Percentiles rank a stretch among this genome's conserved stretches.
These are phyloP conservation scores for Paramyrothecium roridum DNA, from an alignment of 2,329 filamentous ascomycete genomes.

Conservation along the genomic window DNA sequence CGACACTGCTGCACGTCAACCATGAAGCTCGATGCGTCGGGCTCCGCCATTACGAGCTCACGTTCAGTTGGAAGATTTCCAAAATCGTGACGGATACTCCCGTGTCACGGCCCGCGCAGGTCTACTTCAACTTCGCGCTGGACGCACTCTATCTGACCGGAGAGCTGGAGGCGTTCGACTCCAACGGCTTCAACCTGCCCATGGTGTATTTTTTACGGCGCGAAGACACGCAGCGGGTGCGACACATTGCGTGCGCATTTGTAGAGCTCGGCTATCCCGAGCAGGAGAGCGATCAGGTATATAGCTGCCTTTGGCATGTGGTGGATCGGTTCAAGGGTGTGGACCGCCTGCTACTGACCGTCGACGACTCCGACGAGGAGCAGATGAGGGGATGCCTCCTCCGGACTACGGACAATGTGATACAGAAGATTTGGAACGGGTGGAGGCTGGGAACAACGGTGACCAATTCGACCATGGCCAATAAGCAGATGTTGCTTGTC, in stretches of 20 bases:
- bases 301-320: conserved; percentile 44
- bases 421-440: conserved; percentile 46
- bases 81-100: conserved; percentile 31
- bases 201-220: conserved; percentile 44
- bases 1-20: conserved; percentile 41
- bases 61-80: conserved; percentile 45
- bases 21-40: conserved; percentile 40
- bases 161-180: conserved; percentile 44
- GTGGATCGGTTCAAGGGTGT: conserved; percentile 39
- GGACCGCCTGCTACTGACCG: conserved; percentile 35
- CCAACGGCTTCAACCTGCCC: conserved; percentile 42
- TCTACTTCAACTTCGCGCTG: conserved; percentile 45
- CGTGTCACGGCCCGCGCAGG: conserved; percentile 29
- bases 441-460: conserved; percentile 39
- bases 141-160: conserved; percentile 46
- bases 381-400: conserved; percentile 24
- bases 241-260: conserved; percentile 40
- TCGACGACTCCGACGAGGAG: conserved; percentile 34
- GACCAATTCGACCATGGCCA: conserved; percentile 34
- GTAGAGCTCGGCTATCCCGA: conserved; percentile 39
- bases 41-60: conserved; percentile 39
- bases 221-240: conserved; percentile 40
- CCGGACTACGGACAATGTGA: conserved; percentile 28
- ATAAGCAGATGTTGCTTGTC: conserved; percentile 41
- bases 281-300: conserved; percentile 41